These are phyloP conservation scores for Oldenlandia corymbosa DNA, from an alignment of 257 asterid species.

Conservation along the genomic window DNA sequence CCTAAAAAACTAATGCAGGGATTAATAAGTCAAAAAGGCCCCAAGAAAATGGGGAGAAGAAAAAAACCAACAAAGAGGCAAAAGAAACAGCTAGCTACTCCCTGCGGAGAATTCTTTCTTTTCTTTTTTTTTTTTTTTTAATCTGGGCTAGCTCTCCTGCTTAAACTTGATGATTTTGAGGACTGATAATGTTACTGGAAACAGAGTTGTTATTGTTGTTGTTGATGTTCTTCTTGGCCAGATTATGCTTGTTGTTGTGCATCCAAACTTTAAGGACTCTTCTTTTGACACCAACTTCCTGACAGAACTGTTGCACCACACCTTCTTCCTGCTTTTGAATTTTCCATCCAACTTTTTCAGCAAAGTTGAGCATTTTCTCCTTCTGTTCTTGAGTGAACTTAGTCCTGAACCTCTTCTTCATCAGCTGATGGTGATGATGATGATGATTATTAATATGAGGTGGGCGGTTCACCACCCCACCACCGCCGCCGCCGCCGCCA, in stretches of 20 bases:
- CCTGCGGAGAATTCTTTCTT: neutral
- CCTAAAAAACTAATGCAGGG: neutral
- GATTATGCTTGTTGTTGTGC: slow-evolving; percentile 78
- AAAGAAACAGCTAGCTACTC: slow-evolving; percentile 5
- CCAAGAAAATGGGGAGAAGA: too few relatives aligned
- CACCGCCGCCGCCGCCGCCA: slow-evolving; percentile 18
- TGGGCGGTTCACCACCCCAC: slow-evolving; percentile 21
- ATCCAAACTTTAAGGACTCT: slow-evolving; percentile 90
- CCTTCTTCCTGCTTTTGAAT: slow-evolving; percentile 75
- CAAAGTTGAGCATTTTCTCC: slow-evolving; percentile 80
- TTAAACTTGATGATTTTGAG: slow-evolving; percentile 27
- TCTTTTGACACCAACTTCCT: slow-evolving; percentile 71
- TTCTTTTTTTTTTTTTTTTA: neutral
- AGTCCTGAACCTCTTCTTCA: slow-evolving; percentile 75
- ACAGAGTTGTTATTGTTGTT: neutral
- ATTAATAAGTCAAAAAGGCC: neutral
- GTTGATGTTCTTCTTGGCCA: slow-evolving; percentile 53
- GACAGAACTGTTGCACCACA: slow-evolving; percentile 78
- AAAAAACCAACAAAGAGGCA: slow-evolving; percentile 5
- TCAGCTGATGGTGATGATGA: slow-evolving; percentile 22
- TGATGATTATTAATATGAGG: too few relatives aligned
- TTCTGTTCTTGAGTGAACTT: slow-evolving; percentile 76
- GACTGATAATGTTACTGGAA: slow-evolving; percentile 6
- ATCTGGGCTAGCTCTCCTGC: too few relatives aligned
- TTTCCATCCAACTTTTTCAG: slow-evolving; percentile 91